Base-by-base conservation (phyloP, 2,329 filamentous ascomycete species). In the Ophiostoma pallidulum region DNA sequence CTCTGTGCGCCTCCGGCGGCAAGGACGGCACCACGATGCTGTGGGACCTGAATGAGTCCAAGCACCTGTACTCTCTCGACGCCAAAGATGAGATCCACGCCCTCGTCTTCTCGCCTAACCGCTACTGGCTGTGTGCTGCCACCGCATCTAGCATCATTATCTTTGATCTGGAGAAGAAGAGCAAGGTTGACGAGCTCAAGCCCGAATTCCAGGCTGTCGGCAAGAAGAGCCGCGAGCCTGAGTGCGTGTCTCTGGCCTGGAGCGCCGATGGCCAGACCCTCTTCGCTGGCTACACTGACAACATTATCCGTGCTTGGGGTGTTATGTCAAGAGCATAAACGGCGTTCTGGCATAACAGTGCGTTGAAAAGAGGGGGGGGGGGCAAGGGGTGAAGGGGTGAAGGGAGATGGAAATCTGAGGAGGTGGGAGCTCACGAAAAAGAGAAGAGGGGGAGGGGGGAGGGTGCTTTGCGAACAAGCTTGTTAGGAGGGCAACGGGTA, bases 111-210 rank as follows among this genome's bases (percentile, higher is more conserved):
- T 97, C 92, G 58, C 92, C 92, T 68, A 98, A 98, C 88, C 86
- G 92, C 73, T 98, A 98, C 88, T 98, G 92, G 92, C 84, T 98
- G 62, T 98, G 92, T 82, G 92, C 92, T 68, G 92, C 92, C 69
- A 98, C 92, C 57, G 80, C 88, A 68, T 87, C 81, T 76, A 89
- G 82, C 81, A 97, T 98, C 82, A 96, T 96, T 82, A 97, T 98
- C 81, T 98, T 98, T 77, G 92, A 98, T 68, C 83, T 98, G 62
- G 92, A 98, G 88, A 98, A 98, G 90, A 98, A 98, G 90, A 94
- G 84, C 85, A 97, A 96, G 86, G 91, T 97, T 67, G 91, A 97
- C 65, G 92, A 97, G 83, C 84, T 98, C 72, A 96, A 94, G 85
- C 91, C 91, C 61, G 92, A 98, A 72, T 94, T 92, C 78, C 78